Percentiles rank a stretch among this genome's conserved stretches.
Evolutionary conservation across 345 rosid genomes (phyloP).

Genomic region (Salix viminalis): DNA sequence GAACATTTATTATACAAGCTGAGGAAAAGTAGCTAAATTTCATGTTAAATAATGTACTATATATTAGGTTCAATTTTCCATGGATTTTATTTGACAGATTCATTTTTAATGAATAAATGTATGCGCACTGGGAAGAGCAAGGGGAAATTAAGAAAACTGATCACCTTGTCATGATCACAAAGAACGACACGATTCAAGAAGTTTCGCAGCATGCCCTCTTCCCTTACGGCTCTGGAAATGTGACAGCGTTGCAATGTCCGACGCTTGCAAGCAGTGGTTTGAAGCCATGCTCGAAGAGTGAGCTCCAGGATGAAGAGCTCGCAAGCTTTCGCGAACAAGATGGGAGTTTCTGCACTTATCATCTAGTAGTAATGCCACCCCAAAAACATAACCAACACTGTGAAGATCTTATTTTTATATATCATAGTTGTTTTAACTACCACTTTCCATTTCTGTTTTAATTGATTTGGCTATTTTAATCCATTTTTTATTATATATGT

Average conservation of each 20-base stretch:
- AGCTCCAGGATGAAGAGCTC: conserved; percentile 31
- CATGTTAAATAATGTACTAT: too few relatives aligned
- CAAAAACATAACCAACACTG: too few relatives aligned
- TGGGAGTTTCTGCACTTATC: conserved; percentile 27
- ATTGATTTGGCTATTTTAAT: too few relatives aligned
- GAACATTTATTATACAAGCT: too few relatives aligned
- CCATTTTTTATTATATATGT: too few relatives aligned
- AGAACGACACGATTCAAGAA: conserved; percentile 17
- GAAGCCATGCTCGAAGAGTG: conserved; percentile 30
- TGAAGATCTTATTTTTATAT: not conserved
- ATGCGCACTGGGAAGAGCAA: not conserved
- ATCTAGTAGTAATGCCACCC: conserved; percentile 6
- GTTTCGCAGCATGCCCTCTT: not conserved
- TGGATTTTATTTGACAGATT: too few relatives aligned
- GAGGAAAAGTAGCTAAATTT: too few relatives aligned
- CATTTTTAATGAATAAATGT: too few relatives aligned
- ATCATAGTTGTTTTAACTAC: not conserved
- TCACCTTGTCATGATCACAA: conserved; percentile 3
- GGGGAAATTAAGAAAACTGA: not conserved
- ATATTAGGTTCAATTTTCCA: too few relatives aligned
- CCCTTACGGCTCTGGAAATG: conserved; percentile 17
- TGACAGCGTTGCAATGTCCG: conserved; percentile 22
- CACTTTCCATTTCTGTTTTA: too few relatives aligned
- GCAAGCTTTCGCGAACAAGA: conserved; percentile 32
- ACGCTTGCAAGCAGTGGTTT: conserved; percentile 19